Base-by-base conservation (phyloP, 192 early-diverging fungal species). In the Backusella tarrabulga region DNA sequence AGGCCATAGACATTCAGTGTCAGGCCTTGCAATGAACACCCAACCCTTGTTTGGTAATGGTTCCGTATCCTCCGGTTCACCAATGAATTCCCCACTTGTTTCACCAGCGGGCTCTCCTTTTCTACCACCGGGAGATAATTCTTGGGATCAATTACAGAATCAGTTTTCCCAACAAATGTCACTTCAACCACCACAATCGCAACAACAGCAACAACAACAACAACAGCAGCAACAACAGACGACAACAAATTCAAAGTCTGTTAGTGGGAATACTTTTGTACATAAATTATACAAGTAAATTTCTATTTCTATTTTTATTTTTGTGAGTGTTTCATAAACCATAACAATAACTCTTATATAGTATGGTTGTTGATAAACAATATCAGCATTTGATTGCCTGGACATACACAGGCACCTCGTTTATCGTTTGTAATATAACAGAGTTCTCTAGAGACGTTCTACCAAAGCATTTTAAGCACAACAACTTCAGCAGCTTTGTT, bases 381-480 rank as follows among this genome's bases (percentile, higher is more conserved):
- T 94, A 95, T 81, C 93, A 95, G 80, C 92, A 95, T 80, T 86
- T 95, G 76, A 97, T 97, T 75, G 90, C 91, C 21, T 97, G 95
- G 95, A 95, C 92, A 81, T 92, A 91, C 73, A 87, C 90, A 32
- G 95, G 96, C 21, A 90, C 90, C 0, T 95, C 95, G 19, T 97
- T 97, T 77, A 91, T 95, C 75, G 95, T 97, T 68, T 93, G 94
- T 87, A 95, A 95, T 77, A 93, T 95, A 74, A 93, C 92, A 85
- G 94, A 95, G 77, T 96, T 97, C 76, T 91, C 92, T 67, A 87
- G 89, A 75, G 94, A 95, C 76, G 94, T 97, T 32, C 84, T 97
- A 68, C 95, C 95, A 50, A 95, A 94, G 80, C 93, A 96, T 83
- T 97, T 97, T 74, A 95, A 96, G 83, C 95, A 97, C 85, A 95